A percentile compares a stretch with the other conserved stretches of the same genome.
Evolutionary conservation across 2,329 filamentous ascomycete species (phyloP).

Genomic region (Xylariaceae sp.): DNA sequence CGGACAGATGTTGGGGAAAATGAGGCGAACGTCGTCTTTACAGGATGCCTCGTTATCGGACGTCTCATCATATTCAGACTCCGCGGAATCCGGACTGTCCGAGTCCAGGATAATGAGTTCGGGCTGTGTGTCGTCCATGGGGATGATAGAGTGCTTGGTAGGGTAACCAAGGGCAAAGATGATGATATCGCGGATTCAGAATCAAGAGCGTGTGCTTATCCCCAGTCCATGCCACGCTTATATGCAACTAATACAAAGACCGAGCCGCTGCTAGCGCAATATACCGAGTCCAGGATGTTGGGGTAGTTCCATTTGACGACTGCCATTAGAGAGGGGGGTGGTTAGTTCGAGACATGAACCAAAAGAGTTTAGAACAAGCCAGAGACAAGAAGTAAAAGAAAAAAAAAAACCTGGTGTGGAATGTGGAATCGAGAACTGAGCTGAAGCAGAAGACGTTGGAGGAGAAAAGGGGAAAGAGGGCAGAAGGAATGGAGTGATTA

Average conservation of each 20-base stretch:
- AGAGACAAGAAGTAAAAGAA: background rate
- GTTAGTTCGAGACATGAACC: background rate
- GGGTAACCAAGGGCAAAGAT: background rate
- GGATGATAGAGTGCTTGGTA: background rate
- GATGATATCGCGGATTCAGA: background rate
- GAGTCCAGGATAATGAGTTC: conserved; percentile 11
- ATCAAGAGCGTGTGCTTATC: background rate
- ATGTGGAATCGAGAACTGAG: background rate
- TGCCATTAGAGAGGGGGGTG: background rate
- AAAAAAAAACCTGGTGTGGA: background rate
- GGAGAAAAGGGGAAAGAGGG: background rate
- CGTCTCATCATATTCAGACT: background rate
- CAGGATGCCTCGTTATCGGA: conserved; percentile 22
- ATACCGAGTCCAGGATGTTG: background rate
- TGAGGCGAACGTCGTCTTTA: conserved; percentile 28
- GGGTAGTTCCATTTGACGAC: background rate
- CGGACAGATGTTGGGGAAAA: conserved; percentile 47
- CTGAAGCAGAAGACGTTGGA: background rate
- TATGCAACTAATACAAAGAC: background rate
- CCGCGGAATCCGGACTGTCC: conserved; percentile 1
- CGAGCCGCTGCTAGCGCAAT: background rate
- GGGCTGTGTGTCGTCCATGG: background rate
- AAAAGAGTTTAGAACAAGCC: background rate
- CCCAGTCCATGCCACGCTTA: background rate
- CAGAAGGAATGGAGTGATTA: background rate